A percentile compares a stretch with the other conserved stretches of the same genome.
These are phyloP conservation scores for Alternaria infectoria DNA, from an alignment of 2,329 filamentous ascomycete species.

Conservation along the genomic window DNA sequence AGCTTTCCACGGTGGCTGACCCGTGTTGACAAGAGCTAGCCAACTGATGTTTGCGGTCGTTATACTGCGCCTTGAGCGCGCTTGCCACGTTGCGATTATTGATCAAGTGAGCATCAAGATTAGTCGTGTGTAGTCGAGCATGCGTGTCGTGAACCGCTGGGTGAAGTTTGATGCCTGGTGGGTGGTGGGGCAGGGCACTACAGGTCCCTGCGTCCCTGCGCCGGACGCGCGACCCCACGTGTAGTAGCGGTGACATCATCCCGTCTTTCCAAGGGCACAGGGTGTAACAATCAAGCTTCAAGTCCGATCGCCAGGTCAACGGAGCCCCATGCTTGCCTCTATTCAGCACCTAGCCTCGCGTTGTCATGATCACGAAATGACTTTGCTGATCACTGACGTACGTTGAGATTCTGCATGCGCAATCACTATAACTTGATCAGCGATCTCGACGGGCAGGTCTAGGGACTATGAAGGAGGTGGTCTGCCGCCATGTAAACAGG, in stretches of 20 bases:
- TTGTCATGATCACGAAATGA: background rate
- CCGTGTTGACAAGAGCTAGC: background rate
- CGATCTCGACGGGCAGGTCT: background rate
- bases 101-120: background rate
- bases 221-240: conserved; percentile 17
- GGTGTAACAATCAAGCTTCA: conserved; percentile 16
- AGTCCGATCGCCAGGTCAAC: conserved; percentile 3
- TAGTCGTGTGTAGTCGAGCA: background rate
- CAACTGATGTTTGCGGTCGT: background rate
- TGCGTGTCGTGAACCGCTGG: background rate
- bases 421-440: background rate
- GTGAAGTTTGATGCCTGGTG: background rate
- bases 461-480: background rate
- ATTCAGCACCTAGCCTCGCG: background rate
- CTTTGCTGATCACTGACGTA: conserved; percentile 10
- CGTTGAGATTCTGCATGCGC: background rate
- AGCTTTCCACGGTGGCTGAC: conserved; percentile 1
- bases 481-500: background rate
- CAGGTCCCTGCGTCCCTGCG: conserved; percentile 20
- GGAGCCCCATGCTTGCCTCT: background rate
- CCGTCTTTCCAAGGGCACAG: background rate
- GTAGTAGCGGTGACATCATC: conserved; percentile 26
- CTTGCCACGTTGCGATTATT: background rate
- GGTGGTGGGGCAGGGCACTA: conserved; percentile 12
- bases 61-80: background rate